These are phyloP conservation scores for Sicyos baderoa DNA, from an alignment of 306 rosid genomes.

Conservation along the genomic window DNA sequence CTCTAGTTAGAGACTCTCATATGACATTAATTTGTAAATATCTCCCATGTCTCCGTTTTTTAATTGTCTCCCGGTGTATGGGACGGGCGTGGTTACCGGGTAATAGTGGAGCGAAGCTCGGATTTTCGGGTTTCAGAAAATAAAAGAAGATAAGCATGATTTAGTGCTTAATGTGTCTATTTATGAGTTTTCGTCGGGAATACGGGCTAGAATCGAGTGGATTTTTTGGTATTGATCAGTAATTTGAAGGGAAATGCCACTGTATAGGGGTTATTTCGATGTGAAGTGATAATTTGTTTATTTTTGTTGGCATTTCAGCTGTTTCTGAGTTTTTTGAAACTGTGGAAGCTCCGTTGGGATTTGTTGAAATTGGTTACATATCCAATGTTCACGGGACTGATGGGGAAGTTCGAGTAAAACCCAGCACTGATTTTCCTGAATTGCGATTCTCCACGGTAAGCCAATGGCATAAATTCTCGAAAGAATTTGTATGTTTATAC, in stretches of 20 bases:
- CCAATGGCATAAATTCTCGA: background rate
- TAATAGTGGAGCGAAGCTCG: too few species aligned
- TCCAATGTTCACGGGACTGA: slow-evolving; percentile 65
- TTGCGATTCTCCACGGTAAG: slow-evolving; percentile 61
- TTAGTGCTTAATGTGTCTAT: too few species aligned
- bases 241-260: background rate
- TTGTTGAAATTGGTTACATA: slow-evolving; percentile 64
- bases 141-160: too few species aligned
- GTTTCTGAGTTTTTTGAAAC: slow-evolving; percentile 38
- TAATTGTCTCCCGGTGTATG: too few species aligned
- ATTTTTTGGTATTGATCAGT: background rate
- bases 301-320: slow-evolving; percentile 29
- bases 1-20: too few species aligned
- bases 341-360: slow-evolving; percentile 27
- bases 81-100: too few species aligned
- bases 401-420: slow-evolving; percentile 70
- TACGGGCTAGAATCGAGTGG: background rate
- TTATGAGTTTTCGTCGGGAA: background rate
- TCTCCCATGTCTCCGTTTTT: too few species aligned
- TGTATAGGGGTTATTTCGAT: background rate
- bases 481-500: background rate
- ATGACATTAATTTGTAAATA: too few species aligned
- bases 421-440: slow-evolving; percentile 75
- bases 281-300: background rate
- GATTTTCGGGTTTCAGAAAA: too few species aligned